Percentiles rank a stretch among this genome's conserved stretches.
Conservation (phyloP, 352 stramenopile species). For the Vaucheria bursata region DNA sequence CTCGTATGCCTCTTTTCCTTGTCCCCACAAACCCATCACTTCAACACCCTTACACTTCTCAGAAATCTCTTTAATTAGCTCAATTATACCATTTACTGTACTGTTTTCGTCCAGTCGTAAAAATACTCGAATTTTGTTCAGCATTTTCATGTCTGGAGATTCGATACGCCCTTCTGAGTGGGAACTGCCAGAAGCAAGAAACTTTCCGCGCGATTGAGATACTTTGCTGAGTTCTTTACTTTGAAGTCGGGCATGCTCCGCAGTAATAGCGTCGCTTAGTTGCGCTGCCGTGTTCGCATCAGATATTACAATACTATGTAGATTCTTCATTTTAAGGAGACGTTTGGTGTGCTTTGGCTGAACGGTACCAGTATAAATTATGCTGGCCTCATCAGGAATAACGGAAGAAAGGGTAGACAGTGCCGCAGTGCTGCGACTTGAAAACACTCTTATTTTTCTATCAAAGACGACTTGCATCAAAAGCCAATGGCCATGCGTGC, state of each 20-base stretch:
- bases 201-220: slow-evolving; percentile 20
- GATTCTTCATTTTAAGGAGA: slow-evolving; percentile 27
- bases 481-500: slow-evolving; percentile 42
- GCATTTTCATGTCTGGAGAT: slow-evolving; percentile 1
- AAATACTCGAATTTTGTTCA: slow-evolving; percentile 26
- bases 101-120: slow-evolving; percentile 20
- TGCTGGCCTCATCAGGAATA: not conserved
- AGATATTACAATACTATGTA: slow-evolving; percentile 16
- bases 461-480: slow-evolving; percentile 44
- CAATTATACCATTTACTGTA: slow-evolving; percentile 11
- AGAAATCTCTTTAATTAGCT: not conserved
- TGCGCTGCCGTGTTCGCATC: slow-evolving; percentile 11
- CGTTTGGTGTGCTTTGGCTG: slow-evolving; percentile 37
- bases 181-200: slow-evolving; percentile 7
- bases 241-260: slow-evolving; percentile 23
- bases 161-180: not conserved
- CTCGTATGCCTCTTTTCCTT: not conserved
- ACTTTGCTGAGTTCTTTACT: slow-evolving; percentile 33
- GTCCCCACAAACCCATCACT: slow-evolving; percentile 5
- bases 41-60: not conserved
- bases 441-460: slow-evolving; percentile 41
- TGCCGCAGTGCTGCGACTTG: slow-evolving; percentile 9
- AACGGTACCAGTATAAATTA: slow-evolving; percentile 31
- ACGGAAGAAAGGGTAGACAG: not conserved
- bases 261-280: slow-evolving; percentile 17